Evolutionary conservation across 768 basidiomycete genomes (phyloP), one percentile per base, ranked within the genome.

Genomic region (Tylopilus cervinicoccineus): DNA sequence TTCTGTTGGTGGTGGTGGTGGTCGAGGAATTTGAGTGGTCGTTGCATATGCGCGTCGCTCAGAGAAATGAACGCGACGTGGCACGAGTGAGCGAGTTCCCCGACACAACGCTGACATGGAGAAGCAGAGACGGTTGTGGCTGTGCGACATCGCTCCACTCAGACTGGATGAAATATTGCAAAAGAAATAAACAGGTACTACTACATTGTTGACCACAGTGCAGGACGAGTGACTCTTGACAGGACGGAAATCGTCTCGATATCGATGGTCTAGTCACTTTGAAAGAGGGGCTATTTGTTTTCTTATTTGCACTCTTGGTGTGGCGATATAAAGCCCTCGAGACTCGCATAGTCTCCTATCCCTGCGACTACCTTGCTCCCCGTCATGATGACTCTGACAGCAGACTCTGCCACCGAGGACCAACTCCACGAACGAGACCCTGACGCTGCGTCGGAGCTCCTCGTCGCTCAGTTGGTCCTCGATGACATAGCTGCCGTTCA

Each of bases 391-490:
- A 29, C 17, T 27, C 32, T 45, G 20, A 33, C 16, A 20, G 45
- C 48, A 27, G 43, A 28, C 50, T 53, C 47, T 59, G 43, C 33
- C 44, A 39, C 43, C 32, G 61, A 61, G 49, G 16, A 24, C 34
- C 48, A 53, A 12, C 33, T 19, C 51, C 12, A 29, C 37, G 55
- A 43, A 11, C 38, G 17, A 26, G 16, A 4, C 41, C 17, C 24
- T 12, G 76, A 78, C 50, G n/a, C 59, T 3, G 70, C 65, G 10
- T 69, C 72, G 17, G 61, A 69, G 20, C 56, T 70, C 8, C 65
- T 79, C 37, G 67, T 75, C 29, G 69, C 71, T 1, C 63, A 72
- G 45, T 67, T 78, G 37, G 54, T 58, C 4, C 67, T 78, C 28
- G 60, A 70, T n/a, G 77, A 78, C 47, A 66, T 76, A 19, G 66